Conservation (phyloP, 2,329 filamentous ascomycete genomes). For the Magnaporthiopsis poae region DNA sequence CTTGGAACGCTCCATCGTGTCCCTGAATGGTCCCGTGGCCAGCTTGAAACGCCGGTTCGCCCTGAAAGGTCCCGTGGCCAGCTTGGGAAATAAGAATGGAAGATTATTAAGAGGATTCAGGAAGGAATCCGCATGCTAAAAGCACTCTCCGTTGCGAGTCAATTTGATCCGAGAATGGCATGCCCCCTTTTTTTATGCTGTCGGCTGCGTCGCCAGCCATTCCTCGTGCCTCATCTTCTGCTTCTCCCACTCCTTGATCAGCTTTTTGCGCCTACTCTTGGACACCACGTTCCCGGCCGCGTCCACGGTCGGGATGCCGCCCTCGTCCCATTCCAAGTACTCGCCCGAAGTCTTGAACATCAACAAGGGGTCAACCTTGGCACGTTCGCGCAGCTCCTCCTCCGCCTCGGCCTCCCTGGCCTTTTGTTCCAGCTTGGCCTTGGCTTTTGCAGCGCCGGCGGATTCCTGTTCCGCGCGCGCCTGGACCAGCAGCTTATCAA, state of each 20-base stretch:
- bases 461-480: conserved; percentile 39
- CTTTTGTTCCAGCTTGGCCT: conserved; percentile 23
- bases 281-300: conserved; percentile 53
- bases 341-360: conserved; percentile 36
- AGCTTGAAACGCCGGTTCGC: too few species aligned
- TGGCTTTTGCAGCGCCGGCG: conserved; percentile 41
- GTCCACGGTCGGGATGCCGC: conserved; percentile 54
- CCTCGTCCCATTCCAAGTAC: conserved; percentile 55
- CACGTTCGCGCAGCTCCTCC: conserved; percentile 24
- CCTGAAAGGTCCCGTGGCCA: too few species aligned
- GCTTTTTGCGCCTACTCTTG: conserved; percentile 55
- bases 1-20: too few species aligned
- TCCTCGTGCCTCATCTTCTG: conserved; percentile 59
- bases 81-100: too few species aligned
- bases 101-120: too few species aligned
- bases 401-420: conserved; percentile 31
- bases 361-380: conserved; percentile 19
- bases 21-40: too few species aligned
- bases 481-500: conserved; percentile 48
- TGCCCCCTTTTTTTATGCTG: conserved; percentile 11
- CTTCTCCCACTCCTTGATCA: conserved; percentile 61
- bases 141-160: conserved; percentile 10
- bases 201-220: conserved; percentile 23
- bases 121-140: too few species aligned
- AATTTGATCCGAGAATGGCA: conserved; percentile 9